Conservation (phyloP, 2,329 filamentous ascomycete species). For the Microcyclosporella mali region DNA sequence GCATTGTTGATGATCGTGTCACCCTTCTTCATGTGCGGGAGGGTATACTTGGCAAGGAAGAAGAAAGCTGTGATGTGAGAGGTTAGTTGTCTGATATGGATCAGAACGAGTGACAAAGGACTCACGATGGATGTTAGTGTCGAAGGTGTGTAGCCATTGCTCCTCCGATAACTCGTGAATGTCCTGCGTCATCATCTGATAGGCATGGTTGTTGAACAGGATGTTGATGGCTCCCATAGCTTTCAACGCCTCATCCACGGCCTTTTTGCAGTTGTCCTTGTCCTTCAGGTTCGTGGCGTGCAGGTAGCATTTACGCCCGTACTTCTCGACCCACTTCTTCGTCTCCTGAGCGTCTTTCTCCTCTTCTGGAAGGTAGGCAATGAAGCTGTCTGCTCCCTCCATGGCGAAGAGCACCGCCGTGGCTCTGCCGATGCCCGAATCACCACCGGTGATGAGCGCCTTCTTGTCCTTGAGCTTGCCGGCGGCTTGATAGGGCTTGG, state of each 20-base stretch:
- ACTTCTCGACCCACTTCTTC: conserved; percentile 61
- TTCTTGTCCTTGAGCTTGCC: conserved; percentile 70
- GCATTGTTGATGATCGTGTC: conserved; percentile 79
- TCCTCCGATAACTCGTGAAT: conserved; percentile 69
- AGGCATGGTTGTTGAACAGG: conserved; percentile 65
- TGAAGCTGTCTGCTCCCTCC: conserved; percentile 69
- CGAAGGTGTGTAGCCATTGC: conserved; percentile 73
- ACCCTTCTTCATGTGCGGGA: conserved; percentile 69
- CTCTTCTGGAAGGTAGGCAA: conserved; percentile 69
- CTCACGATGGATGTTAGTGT: conserved; percentile 67
- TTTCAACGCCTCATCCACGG: conserved; percentile 60
- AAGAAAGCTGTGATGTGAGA: conserved; percentile 50
- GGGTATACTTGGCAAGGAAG: conserved; percentile 69
- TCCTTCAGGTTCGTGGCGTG: conserved; percentile 59
- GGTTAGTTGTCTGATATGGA: conserved; percentile 1
- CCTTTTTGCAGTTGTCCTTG: conserved; percentile 61
- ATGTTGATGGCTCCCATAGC: conserved; percentile 67
- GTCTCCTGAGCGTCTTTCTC: conserved; percentile 71
- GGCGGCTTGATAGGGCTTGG: conserved; percentile 65
- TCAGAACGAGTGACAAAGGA: neutral
- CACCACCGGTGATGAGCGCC: conserved; percentile 74
- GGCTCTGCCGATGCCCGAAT: conserved; percentile 71
- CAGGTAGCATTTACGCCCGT: conserved; percentile 60
- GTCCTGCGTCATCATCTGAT: conserved; percentile 65
- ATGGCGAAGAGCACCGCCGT: conserved; percentile 71